Percentiles rank a stretch among this genome's conserved stretches.
These are phyloP conservation scores for Fusarium pseudoanthophilum DNA, from an alignment of 2,329 filamentous ascomycete species.

Conservation along the genomic window DNA sequence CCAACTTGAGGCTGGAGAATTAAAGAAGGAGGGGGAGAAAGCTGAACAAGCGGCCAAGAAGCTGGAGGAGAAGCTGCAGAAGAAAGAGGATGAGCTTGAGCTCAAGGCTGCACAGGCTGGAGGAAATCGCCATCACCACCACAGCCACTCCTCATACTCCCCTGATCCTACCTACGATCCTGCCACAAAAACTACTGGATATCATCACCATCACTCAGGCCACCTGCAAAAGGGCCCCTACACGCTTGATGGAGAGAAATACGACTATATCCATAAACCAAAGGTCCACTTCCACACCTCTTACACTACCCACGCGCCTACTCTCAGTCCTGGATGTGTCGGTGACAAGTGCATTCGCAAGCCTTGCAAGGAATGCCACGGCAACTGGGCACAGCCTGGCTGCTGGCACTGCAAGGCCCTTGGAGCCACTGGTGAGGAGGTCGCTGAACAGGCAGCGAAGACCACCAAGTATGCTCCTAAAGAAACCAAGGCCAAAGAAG, in stretches of 20 bases:
- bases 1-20: not conserved
- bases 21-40: not conserved
- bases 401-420: constrained; percentile 47
- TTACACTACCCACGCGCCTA: constrained; percentile 18
- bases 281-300: constrained; percentile 21
- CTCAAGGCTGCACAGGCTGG: not conserved
- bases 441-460: constrained; percentile 10
- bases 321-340: constrained; percentile 33
- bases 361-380: constrained; percentile 43
- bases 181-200: not conserved
- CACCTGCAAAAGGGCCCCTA: constrained; percentile 1
- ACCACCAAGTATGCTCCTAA: constrained; percentile 11
- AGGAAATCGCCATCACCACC: not conserved
- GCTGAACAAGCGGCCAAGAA: not conserved
- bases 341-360: constrained; percentile 40
- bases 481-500: constrained; percentile 9
- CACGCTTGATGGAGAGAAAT: constrained; percentile 10
- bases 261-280: constrained; percentile 29
- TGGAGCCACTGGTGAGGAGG: constrained; percentile 24
- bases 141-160: constrained; percentile 2
- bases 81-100: constrained; percentile 9
- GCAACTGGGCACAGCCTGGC: constrained; percentile 45
- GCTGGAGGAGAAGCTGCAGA: not conserved
- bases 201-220: constrained; percentile 6
- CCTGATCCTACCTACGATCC: constrained; percentile 7